These are phyloP conservation scores for Ophiocordyceps sinensis DNA, from an alignment of 2,329 filamentous ascomycete species.

Conservation along the genomic window DNA sequence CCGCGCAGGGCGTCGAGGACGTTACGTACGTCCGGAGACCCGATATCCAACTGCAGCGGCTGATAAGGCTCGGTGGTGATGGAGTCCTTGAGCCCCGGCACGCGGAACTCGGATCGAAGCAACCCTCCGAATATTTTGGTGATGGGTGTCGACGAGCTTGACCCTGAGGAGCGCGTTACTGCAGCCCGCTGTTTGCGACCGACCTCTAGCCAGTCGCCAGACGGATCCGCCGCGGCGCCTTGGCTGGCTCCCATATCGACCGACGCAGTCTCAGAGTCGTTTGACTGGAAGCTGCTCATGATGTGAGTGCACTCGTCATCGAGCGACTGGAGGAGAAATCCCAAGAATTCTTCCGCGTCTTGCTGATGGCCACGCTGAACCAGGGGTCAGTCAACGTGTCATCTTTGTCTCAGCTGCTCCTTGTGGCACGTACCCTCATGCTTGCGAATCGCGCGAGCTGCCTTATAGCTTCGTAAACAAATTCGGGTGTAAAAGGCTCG, in stretches of 20 bases:
- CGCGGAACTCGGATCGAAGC: conserved; percentile 74
- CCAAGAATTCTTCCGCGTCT: conserved; percentile 93
- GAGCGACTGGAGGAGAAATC: conserved; percentile 80
- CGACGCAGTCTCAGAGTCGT: conserved; percentile 20
- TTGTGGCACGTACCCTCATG: conserved; percentile 57
- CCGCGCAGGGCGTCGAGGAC: conserved; percentile 83
- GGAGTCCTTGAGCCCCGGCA: conserved; percentile 76
- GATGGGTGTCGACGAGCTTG: conserved; percentile 63
- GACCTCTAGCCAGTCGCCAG: conserved; percentile 72
- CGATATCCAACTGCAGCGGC: conserved; percentile 88
- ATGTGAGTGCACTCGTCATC: conserved; percentile 82
- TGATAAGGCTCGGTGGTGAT: conserved; percentile 91
- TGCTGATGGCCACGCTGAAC: conserved; percentile 83
- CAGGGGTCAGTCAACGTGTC: conserved; percentile 3
- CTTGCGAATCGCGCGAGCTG: conserved; percentile 76
- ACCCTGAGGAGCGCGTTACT: conserved; percentile 73
- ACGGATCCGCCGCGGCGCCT: conserved; percentile 15
- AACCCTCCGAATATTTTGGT: conserved; percentile 92
- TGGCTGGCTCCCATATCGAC: conserved; percentile 14
- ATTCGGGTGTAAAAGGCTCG: conserved; percentile 82
- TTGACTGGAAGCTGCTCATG: conserved; percentile 35
- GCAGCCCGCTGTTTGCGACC: conserved; percentile 81
- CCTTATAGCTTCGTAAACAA: conserved; percentile 86
- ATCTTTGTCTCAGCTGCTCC: not conserved
- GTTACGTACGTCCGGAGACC: conserved; percentile 70